A percentile compares a stretch with the other conserved stretches of the same genome.
Conservation (phyloP, 768 basidiomycete genomes). For the Boletus barrowsii region DNA sequence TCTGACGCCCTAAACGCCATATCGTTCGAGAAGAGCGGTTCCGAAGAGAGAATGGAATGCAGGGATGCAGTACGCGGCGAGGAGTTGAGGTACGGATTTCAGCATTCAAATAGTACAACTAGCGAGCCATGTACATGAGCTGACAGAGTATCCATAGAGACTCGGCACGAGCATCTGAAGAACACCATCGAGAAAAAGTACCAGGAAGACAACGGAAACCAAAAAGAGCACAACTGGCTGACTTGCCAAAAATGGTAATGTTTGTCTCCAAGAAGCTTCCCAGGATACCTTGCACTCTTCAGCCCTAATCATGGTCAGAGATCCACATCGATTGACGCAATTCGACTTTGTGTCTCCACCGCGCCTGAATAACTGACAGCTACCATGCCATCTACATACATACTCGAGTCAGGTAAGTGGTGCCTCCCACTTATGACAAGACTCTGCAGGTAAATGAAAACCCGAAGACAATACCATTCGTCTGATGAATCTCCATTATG, state of each 20-base stretch:
- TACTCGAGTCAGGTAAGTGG: background rate
- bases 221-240: background rate
- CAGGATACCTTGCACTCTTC: background rate
- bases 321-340: background rate
- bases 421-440: background rate
- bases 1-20: conserved; percentile 37
- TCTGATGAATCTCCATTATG: conserved; percentile 17
- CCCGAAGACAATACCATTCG: background rate
- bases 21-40: background rate
- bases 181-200: background rate
- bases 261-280: too few species aligned
- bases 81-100: background rate
- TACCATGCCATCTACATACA: background rate
- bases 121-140: background rate
- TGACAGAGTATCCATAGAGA: conserved; percentile 19
- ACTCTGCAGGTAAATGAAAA: background rate
- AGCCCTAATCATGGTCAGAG: background rate
- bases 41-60: background rate
- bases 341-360: too few species aligned
- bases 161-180: background rate
- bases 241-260: too few species aligned
- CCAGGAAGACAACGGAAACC: conserved; percentile 7
- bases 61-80: background rate
- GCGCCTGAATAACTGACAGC: too few species aligned
- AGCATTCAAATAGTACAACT: background rate